phyloP scores from a whole-genome alignment of 2,329 filamentous ascomycete genomes.

The Phyllosticta citrichinensis region DNA sequence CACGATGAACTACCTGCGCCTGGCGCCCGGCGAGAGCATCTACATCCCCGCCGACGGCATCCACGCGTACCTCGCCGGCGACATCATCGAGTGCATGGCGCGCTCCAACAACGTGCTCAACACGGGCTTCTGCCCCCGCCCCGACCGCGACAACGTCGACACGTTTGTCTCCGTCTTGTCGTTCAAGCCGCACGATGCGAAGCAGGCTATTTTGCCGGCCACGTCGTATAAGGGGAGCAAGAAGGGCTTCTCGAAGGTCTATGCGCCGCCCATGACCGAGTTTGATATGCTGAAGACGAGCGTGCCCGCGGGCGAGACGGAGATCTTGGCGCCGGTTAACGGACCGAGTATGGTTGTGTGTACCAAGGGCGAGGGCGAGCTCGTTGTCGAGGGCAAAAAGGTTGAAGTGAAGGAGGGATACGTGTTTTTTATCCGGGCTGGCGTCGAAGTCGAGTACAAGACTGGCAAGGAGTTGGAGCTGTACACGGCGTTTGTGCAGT shows the following conservation, averaged over 20 bases:
- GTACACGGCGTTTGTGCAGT: slow-evolving; percentile 40
- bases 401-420: slow-evolving; percentile 50
- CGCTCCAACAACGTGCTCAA: slow-evolving; percentile 66
- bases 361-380: slow-evolving; percentile 65
- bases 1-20: slow-evolving; percentile 63
- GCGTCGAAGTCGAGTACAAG: slow-evolving; percentile 38
- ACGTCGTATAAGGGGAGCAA: slow-evolving; percentile 67
- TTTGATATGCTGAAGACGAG: slow-evolving; percentile 58
- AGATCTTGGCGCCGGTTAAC: slow-evolving; percentile 49
- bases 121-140: slow-evolving; percentile 60
- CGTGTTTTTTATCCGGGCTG: slow-evolving; percentile 57
- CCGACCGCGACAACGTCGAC: slow-evolving; percentile 54
- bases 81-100: slow-evolving; percentile 74
- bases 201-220: slow-evolving; percentile 72
- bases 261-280: slow-evolving; percentile 59
- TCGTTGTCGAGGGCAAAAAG: slow-evolving; percentile 45
- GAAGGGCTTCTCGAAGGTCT: slow-evolving; percentile 53
- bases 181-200: slow-evolving; percentile 50
- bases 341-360: slow-evolving; percentile 92
- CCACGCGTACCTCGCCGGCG: slow-evolving; percentile 61
- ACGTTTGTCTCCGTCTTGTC: slow-evolving; percentile 53
- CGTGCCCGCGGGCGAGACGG: slow-evolving; percentile 47
- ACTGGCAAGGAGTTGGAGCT: slow-evolving; percentile 36
- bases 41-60: slow-evolving; percentile 66
- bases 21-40: slow-evolving; percentile 56